Evolutionary conservation across 2,329 filamentous ascomycete genomes (phyloP).

Genomic region (Ophiocordyceps sinensis): DNA sequence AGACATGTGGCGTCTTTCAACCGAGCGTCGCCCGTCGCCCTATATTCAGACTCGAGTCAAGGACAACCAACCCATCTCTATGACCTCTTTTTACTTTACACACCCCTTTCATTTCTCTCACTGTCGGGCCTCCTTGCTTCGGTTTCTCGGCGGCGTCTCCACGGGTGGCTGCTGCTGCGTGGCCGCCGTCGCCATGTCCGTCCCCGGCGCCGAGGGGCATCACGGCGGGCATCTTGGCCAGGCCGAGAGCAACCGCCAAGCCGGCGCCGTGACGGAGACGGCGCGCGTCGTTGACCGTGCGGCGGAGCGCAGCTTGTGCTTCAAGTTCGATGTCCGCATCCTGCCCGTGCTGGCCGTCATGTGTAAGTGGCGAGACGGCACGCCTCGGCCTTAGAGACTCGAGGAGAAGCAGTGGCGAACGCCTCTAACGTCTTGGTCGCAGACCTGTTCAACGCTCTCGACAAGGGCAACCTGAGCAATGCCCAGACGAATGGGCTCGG

Average conservation of each 20-base stretch:
- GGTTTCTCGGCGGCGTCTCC: too few relatives aligned
- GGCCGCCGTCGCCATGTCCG: too few relatives aligned
- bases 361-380: constrained; percentile 17
- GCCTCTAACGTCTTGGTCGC: neutral
- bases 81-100: too few relatives aligned
- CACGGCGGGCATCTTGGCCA: neutral
- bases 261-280: constrained; percentile 6
- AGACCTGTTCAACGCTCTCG: constrained; percentile 33
- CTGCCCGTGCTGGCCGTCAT: constrained; percentile 39
- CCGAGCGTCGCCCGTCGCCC: too few relatives aligned
- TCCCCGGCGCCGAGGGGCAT: neutral
- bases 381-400: neutral
- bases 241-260: neutral
- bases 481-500: constrained; percentile 38
- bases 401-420: neutral
- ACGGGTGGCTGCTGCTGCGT: too few relatives aligned
- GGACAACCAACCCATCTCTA: too few relatives aligned
- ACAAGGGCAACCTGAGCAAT: constrained; percentile 31
- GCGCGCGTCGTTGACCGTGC: constrained; percentile 20
- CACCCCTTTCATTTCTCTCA: too few relatives aligned
- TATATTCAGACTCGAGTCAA: too few relatives aligned
- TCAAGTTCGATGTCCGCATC: constrained; percentile 39
- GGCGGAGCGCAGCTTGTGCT: constrained; percentile 34
- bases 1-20: too few relatives aligned
- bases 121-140: too few relatives aligned